phyloP scores from a whole-genome alignment of 345 rosid genomes.

The Moricandia arvensis region DNA sequence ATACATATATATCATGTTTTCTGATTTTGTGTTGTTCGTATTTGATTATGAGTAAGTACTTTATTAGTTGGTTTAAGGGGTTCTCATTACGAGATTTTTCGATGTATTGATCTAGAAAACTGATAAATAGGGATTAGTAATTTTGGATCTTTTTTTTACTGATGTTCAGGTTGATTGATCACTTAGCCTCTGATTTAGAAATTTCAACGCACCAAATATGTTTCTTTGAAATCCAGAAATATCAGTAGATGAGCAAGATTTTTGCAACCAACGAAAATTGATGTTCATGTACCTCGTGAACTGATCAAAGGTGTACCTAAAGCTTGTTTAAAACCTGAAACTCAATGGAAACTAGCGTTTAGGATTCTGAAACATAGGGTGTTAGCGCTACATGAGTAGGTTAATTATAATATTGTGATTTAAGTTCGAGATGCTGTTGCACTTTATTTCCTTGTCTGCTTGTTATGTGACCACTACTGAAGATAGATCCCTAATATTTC shows the following conservation, averaged over 20 bases:
- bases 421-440: too few species aligned
- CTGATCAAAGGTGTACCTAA: background rate
- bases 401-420: too few species aligned
- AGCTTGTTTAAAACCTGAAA: background rate
- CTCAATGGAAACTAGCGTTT: background rate
- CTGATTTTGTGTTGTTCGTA: too few species aligned
- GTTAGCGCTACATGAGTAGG: background rate
- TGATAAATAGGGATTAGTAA: background rate
- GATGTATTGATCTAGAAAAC: background rate
- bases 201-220: background rate
- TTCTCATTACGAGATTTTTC: background rate
- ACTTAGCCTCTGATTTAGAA: background rate
- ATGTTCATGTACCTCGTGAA: background rate
- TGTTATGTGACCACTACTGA: too few species aligned
- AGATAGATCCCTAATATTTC: too few species aligned
- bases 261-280: background rate
- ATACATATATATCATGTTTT: background rate
- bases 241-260: background rate
- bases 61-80: background rate
- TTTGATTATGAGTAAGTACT: background rate
- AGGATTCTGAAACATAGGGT: background rate
- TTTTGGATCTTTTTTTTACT: background rate
- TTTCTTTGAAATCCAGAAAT: background rate
- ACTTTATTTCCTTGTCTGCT: too few species aligned
- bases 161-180: background rate